These are phyloP conservation scores for Globisporangium okanoganense DNA, from an alignment of 352 stramenopile species.

Conservation along the genomic window DNA sequence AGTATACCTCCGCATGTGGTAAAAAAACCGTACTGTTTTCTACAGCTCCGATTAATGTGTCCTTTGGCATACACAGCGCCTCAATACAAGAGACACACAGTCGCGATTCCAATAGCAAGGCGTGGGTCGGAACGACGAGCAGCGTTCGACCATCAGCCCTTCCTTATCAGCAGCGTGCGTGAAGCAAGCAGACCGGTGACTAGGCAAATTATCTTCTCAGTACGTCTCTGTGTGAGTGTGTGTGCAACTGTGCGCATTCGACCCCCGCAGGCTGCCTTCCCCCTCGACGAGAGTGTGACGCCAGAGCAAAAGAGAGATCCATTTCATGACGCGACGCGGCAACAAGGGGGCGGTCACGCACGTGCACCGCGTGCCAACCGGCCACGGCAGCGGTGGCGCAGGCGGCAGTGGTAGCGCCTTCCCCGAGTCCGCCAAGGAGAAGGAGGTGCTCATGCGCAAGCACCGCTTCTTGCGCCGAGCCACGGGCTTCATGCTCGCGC, in stretches of 20 bases:
- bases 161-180: neutral
- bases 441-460: conserved; percentile 50
- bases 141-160: conserved; percentile 3
- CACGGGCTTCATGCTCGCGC: conserved; percentile 67
- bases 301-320: neutral
- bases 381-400: neutral
- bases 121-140: neutral
- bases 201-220: neutral
- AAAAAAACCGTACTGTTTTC: too few relatives aligned
- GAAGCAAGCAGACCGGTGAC: neutral
- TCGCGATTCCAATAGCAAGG: neutral
- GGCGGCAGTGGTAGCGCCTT: conserved; percentile 11
- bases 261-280: neutral
- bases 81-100: neutral
- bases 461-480: conserved; percentile 59
- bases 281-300: neutral
- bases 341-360: conserved; percentile 42
- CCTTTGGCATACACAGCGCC: too few relatives aligned
- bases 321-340: conserved; percentile 49
- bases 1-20: too few relatives aligned
- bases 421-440: conserved; percentile 23
- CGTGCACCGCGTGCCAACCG: conserved; percentile 32
- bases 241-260: neutral
- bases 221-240: neutral
- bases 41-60: too few relatives aligned